Conservation (phyloP, 108 stramenopile genomes). For the Stephanodiscus triporus region DNA sequence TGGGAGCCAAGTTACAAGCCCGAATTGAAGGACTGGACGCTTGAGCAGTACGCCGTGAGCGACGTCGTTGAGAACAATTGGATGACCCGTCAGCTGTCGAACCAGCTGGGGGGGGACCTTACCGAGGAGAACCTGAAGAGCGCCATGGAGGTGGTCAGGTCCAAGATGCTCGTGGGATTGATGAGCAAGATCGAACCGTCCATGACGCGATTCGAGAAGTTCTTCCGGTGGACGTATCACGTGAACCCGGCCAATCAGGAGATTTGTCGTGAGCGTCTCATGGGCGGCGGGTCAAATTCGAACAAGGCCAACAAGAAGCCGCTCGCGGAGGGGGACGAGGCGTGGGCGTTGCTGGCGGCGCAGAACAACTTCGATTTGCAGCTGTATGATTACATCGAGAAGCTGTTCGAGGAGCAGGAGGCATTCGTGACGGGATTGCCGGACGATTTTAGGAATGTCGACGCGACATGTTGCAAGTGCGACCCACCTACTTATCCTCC, state of each 20-base stretch:
- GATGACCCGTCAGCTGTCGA: conserved; percentile 61
- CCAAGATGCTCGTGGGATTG: conserved; percentile 61
- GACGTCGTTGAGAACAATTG: conserved; percentile 63
- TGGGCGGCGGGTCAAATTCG: conserved; percentile 56
- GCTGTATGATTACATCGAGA: conserved; percentile 57
- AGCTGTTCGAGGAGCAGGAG: conserved; percentile 58
- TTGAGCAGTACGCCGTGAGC: conserved; percentile 56
- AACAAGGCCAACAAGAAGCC: conserved; percentile 62
- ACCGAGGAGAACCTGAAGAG: conserved; percentile 41
- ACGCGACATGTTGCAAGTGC: conserved; percentile 63
- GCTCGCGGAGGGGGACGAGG: conserved; percentile 39
- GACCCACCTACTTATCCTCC: conserved; percentile 57
- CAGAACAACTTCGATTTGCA: conserved; percentile 65
- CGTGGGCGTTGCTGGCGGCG: conserved; percentile 50
- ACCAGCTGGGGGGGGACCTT: conserved; percentile 52
- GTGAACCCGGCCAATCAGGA: conserved; percentile 64
- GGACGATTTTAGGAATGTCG: conserved; percentile 49
- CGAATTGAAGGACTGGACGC: conserved; percentile 56
- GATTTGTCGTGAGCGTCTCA: conserved; percentile 47
- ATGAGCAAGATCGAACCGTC: conserved; percentile 56
- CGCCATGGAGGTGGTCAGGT: conserved; percentile 60
- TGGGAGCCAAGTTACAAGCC: conserved; percentile 64
- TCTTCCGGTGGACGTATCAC: conserved; percentile 58
- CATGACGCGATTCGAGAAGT: conserved; percentile 63
- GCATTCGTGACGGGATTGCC: conserved; percentile 52